phyloP scores from a whole-genome alignment of 495 filamentous ascomycete species.

The Tricharina praecox region DNA sequence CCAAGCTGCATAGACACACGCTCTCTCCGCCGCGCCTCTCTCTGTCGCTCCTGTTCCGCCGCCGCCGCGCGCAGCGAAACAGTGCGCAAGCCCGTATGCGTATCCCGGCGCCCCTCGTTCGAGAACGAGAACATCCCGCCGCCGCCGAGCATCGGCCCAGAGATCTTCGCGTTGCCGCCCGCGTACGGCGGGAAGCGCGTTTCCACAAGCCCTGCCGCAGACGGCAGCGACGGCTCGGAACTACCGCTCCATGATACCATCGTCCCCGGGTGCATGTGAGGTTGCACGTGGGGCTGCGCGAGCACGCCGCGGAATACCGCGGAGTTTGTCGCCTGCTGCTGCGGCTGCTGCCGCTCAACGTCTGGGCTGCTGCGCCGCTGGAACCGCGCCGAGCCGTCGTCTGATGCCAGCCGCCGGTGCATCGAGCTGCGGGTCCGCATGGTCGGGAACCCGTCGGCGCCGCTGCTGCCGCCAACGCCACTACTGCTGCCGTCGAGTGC shows the following conservation, averaged over 20 bases:
- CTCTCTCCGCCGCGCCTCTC: conserved; percentile 9
- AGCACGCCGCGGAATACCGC: conserved; percentile 17
- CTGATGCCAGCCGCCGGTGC: neutral
- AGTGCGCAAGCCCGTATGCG: neutral
- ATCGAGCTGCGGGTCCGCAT: neutral
- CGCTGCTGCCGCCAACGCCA: too few relatives aligned
- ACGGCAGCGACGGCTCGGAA: conserved; percentile 3
- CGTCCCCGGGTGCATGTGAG: conserved; percentile 19
- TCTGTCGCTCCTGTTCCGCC: conserved; percentile 15
- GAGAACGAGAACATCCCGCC: too few relatives aligned
- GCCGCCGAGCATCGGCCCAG: conserved; percentile 12
- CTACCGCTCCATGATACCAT: conserved; percentile 14
- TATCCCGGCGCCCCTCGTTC: too few relatives aligned
- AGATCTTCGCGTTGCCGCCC: conserved; percentile 14
- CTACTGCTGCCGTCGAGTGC: too few relatives aligned
- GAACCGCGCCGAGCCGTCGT: neutral
- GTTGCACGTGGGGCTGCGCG: conserved; percentile 19
- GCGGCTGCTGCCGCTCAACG: neutral
- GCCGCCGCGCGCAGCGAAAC: conserved; percentile 16
- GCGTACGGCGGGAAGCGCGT: conserved; percentile 10
- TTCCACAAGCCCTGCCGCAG: conserved; percentile 8
- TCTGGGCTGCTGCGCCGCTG: neutral
- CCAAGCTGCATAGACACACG: neutral
- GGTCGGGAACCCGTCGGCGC: neutral
- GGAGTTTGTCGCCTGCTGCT: too few relatives aligned